Conservation (phyloP, 257 asterid genomes). For the Solanum chiquidenum region DNA sequence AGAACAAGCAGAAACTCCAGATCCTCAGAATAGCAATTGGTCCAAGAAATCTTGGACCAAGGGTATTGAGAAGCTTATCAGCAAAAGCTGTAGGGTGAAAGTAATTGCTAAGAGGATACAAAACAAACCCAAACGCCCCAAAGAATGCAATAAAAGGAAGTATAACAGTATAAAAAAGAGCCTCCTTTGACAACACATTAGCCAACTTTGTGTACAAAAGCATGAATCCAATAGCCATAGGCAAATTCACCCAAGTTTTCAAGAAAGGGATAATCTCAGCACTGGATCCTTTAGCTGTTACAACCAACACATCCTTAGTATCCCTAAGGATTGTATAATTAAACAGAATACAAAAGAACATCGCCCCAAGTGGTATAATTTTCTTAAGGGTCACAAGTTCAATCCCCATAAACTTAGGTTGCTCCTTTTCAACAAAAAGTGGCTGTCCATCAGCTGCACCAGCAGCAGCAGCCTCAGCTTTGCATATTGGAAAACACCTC, state of each 20-base stretch:
- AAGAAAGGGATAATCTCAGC: slow-evolving; percentile 97
- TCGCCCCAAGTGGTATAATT: slow-evolving; percentile 81
- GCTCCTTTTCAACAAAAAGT: slow-evolving; percentile 31
- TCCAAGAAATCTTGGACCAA: slow-evolving; percentile 98
- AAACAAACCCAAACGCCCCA: slow-evolving; percentile 91
- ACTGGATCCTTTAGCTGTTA: slow-evolving; percentile 94
- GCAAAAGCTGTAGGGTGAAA: slow-evolving; percentile 95
- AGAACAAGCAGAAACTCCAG: slow-evolving; percentile 96
- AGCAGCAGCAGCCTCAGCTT: slow-evolving; percentile 71
- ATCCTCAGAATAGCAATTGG: slow-evolving; percentile 98
- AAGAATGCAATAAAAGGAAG: slow-evolving; percentile 87
- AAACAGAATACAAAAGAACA: slow-evolving; percentile 90
- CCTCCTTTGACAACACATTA: slow-evolving; percentile 80
- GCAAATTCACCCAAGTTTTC: slow-evolving; percentile 99
- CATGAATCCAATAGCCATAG: slow-evolving; percentile 98
- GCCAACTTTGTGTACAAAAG: slow-evolving; percentile 74
- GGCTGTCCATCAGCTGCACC: slow-evolving; percentile 48
- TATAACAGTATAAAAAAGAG: slow-evolving; percentile 77
- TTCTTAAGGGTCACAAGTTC: slow-evolving; percentile 73
- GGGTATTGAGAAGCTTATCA: slow-evolving; percentile 50
- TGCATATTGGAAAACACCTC: slow-evolving; percentile 16
- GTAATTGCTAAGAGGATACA: slow-evolving; percentile 77
- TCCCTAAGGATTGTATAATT: slow-evolving; percentile 91
- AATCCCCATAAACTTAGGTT: slow-evolving; percentile 68
- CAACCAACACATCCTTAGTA: slow-evolving; percentile 94